These are phyloP conservation scores for Lactarius sp. DNA, from an alignment of 768 basidiomycete genomes.

Conservation along the genomic window DNA sequence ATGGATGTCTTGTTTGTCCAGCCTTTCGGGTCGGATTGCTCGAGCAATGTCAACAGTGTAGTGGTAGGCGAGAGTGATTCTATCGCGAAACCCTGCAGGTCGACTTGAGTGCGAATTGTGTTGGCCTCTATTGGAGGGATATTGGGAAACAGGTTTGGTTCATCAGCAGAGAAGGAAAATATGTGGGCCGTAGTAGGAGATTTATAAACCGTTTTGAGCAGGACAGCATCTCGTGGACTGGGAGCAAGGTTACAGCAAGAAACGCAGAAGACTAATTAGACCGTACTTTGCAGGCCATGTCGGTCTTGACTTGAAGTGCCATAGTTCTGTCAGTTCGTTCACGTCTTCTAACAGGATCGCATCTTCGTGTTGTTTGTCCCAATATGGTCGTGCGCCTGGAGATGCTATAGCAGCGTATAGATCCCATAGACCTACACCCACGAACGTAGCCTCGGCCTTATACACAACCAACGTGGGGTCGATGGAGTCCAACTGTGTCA, in stretches of 20 bases:
- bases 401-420: conserved; percentile 83
- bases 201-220: conserved; percentile 95
- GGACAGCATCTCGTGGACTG: conserved; percentile 86
- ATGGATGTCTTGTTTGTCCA: conserved; percentile 95
- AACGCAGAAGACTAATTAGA: conserved; percentile 25
- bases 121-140: conserved; percentile 64
- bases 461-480: conserved; percentile 96
- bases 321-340: conserved; percentile 85
- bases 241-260: conserved; percentile 16
- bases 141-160: conserved; percentile 77
- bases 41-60: conserved; percentile 86
- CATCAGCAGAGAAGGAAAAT: conserved; percentile 91
- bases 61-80: conserved; percentile 94
- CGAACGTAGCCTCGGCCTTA: conserved; percentile 94
- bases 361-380: conserved; percentile 91
- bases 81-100: conserved; percentile 98
- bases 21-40: conserved; percentile 95
- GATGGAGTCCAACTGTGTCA: conserved; percentile 94
- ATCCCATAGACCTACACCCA: conserved; percentile 95
- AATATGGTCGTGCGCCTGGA: conserved; percentile 73
- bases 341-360: conserved; percentile 83
- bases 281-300: conserved; percentile 90
- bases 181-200: conserved; percentile 93
- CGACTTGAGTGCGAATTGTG: conserved; percentile 91
- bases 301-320: conserved; percentile 88